These are phyloP conservation scores for Neurospora sp. DNA, from an alignment of 2,329 filamentous ascomycete species.

Conservation along the genomic window DNA sequence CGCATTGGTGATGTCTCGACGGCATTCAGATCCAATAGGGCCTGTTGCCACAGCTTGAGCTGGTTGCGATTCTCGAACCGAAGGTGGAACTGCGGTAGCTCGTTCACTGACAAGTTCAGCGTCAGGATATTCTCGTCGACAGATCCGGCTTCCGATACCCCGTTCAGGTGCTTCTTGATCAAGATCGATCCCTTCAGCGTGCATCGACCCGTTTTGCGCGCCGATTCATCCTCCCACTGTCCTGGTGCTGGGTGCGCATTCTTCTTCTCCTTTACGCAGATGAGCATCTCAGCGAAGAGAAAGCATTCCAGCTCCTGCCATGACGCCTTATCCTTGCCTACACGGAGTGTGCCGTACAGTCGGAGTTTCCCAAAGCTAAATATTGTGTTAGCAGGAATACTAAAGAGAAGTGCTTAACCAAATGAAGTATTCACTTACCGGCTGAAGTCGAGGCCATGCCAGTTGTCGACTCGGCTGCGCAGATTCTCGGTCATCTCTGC, in stretches of 20 bases:
- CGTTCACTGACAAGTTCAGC: constrained; percentile 79
- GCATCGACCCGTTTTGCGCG: constrained; percentile 62
- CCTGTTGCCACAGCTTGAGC: constrained; percentile 83
- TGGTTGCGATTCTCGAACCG: constrained; percentile 77
- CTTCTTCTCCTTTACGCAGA: constrained; percentile 98
- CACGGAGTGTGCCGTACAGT: constrained; percentile 78
- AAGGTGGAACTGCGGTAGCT: constrained; percentile 89
- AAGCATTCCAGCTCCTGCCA: constrained; percentile 99
- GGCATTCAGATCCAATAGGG: constrained; percentile 72
- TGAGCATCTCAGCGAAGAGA: constrained; percentile 97
- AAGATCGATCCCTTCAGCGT: constrained; percentile 95
- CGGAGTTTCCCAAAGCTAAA: constrained; percentile 80
- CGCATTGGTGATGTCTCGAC: constrained; percentile 54
- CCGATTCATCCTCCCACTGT: constrained; percentile 56
- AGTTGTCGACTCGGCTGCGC: constrained; percentile 86
- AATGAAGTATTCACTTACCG: constrained; percentile 38
- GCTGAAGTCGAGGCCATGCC: constrained; percentile 91
- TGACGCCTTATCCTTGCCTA: constrained; percentile 90
- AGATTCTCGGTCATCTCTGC: constrained; percentile 82
- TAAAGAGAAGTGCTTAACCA: constrained; percentile 3
- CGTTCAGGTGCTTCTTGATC: constrained; percentile 94
- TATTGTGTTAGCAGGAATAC: constrained; percentile 18
- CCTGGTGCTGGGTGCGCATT: constrained; percentile 36
- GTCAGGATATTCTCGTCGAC: constrained; percentile 79
- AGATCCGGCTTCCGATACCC: constrained; percentile 62